Conservation (phyloP, 495 filamentous ascomycete genomes). For the Penicillium bialowiezense region DNA sequence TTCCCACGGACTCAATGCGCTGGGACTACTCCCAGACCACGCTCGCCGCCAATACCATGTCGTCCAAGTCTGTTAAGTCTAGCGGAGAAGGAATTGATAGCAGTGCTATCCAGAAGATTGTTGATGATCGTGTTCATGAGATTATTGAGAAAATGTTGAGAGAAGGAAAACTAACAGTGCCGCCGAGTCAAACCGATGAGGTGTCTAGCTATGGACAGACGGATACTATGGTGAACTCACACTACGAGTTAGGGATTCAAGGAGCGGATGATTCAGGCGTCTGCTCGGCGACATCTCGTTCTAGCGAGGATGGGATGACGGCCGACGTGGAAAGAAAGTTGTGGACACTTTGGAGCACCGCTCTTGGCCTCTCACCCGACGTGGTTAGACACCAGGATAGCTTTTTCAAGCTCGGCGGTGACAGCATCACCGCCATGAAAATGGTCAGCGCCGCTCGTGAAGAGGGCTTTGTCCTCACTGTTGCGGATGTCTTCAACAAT, state of each 20-base stretch:
- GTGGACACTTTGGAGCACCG: conserved; percentile 45
- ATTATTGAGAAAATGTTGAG: conserved; percentile 39
- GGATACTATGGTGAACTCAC: conserved; percentile 16
- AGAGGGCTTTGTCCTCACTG: conserved; percentile 52
- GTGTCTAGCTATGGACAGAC: conserved; percentile 16
- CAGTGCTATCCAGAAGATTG: conserved; percentile 31
- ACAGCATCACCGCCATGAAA: conserved; percentile 66
- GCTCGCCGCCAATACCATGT: conserved; percentile 12
- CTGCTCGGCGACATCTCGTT: conserved; percentile 23
- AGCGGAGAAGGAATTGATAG: conserved; percentile 18
- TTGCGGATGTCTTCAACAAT: conserved; percentile 50
- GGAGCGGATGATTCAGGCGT: conserved; percentile 25
- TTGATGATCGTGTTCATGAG: conserved; percentile 42
- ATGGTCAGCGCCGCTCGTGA: conserved; percentile 57
- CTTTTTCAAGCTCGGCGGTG: conserved; percentile 50
- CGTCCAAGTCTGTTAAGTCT: not conserved
- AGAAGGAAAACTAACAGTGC: conserved; percentile 31
- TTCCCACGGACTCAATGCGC: not conserved
- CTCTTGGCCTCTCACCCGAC: conserved; percentile 38
- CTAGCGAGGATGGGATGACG: conserved; percentile 23
- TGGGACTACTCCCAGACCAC: conserved; percentile 15
- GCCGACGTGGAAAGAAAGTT: conserved; percentile 37
- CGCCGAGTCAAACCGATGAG: conserved; percentile 11
- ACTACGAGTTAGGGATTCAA: conserved; percentile 16
- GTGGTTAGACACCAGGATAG: conserved; percentile 41